Base-by-base conservation (phyloP, 2,329 filamentous ascomycete genomes). In the Diaporthe capsici region DNA sequence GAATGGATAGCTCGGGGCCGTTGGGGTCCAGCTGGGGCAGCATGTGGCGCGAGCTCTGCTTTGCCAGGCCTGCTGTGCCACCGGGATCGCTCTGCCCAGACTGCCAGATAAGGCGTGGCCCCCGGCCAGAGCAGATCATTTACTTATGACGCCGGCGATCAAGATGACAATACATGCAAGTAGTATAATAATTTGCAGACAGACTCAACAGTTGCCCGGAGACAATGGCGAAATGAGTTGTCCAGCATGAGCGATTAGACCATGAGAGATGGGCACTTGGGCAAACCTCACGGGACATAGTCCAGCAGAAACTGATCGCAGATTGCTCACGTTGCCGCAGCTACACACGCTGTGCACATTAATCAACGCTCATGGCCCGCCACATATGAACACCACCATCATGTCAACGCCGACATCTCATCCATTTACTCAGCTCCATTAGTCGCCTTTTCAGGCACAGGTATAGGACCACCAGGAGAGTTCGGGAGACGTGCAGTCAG, bases 391-490 rank as follows among this genome's bases (percentile, higher is more conserved):
- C 1, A 22, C 34, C 8, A 22, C n/a, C n/a, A 34, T 25, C 65
- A 42, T 31, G n/a, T 42, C 47, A 1, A 25, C 49, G 13, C 31
- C 15, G n/a, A 42, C 20, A 57, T n/a, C 25, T 31, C 22, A 65
- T 25, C 12, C n/a, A 28, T 57, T 15, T 70, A 70, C 65, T 73
- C 71, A 2, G 58, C 51, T 44, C 71, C 71, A 37, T 73, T 73
- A 22, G 71, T 31, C n/a, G 58, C 73, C 47, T 53, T 44, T 63
- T 78, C 81, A 51, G 83, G 92, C 85, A 93, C 91, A 4, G 91
- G 87, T 65, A 95, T 84, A 4, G 94, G 89, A 0, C 95, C 95
- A 75, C 95, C 95, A 0, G 95, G 95, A 25, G 94, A 96, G 81
- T 92, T 89, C 37, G 90, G 88, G 72, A 91, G 85, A 77, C 94